Conservation (phyloP, 2,329 filamentous ascomycete genomes). For the Ophiosphaerella herpotricha region DNA sequence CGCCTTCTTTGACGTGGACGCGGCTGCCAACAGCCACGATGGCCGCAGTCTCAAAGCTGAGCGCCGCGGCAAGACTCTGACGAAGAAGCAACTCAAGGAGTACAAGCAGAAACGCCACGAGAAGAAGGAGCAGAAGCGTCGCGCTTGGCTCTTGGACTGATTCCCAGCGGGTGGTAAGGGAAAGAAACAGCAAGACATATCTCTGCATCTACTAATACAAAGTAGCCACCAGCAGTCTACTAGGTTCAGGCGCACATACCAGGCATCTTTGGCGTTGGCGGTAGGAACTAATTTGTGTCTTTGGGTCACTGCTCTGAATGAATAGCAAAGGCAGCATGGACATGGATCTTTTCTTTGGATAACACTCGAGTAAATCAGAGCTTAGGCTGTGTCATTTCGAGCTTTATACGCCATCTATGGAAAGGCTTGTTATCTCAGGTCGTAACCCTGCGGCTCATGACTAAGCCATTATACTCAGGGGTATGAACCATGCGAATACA, state of each 20-base stretch:
- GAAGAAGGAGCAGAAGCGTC: constrained; percentile 90
- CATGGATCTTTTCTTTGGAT: constrained; percentile 3
- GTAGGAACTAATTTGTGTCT: constrained; percentile 18
- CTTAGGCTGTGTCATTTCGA: constrained; percentile 2
- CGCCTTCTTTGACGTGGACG: constrained; percentile 94
- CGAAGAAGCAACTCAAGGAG: constrained; percentile 82
- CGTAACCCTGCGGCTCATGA: too few species aligned
- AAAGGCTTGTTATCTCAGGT: constrained; percentile 4
- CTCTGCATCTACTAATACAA: constrained; percentile 37
- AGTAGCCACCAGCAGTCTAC: constrained; percentile 13
- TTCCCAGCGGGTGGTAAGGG: constrained; percentile 33
- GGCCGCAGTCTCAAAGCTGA: constrained; percentile 91
- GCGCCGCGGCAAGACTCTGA: constrained; percentile 80
- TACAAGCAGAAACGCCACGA: constrained; percentile 89
- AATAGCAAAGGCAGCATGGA: not conserved
- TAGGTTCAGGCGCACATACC: not conserved
- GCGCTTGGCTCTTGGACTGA: constrained; percentile 89
- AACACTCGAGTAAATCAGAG: not conserved
- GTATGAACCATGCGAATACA: constrained; percentile 8
- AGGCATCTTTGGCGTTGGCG: constrained; percentile 13
- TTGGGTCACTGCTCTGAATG: constrained; percentile 4
- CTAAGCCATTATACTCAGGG: constrained; percentile 1
- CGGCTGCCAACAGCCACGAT: constrained; percentile 87
- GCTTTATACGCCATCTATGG: constrained; percentile 1
- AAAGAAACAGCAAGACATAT: constrained; percentile 19